These are phyloP conservation scores for Opeltia flavorubescens DNA, from an alignment of 495 filamentous ascomycete species.

Conservation along the genomic window DNA sequence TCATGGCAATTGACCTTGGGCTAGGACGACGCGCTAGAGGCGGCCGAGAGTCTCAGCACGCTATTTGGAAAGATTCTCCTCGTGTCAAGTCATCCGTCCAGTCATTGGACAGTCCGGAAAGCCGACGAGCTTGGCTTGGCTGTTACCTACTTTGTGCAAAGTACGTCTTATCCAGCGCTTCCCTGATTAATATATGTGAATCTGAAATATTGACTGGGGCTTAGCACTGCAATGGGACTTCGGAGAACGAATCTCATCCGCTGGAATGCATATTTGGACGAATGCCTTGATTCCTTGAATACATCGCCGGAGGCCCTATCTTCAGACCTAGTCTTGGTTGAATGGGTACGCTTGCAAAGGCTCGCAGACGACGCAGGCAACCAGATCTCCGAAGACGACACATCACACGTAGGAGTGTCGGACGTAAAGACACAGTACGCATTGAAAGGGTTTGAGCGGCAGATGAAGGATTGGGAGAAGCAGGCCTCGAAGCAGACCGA, in stretches of 20 bases:
- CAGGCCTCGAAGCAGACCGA: conserved; percentile 34
- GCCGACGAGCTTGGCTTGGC: conserved; percentile 61
- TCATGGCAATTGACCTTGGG: conserved; percentile 80
- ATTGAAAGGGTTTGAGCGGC: conserved; percentile 59
- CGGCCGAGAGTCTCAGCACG: conserved; percentile 18
- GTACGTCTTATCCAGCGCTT: conserved; percentile 20
- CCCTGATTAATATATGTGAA: neutral
- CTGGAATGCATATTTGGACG: conserved; percentile 74
- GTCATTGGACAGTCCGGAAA: conserved; percentile 55
- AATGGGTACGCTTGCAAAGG: conserved; percentile 62
- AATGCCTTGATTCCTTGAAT: conserved; percentile 64
- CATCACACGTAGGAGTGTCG: conserved; percentile 48
- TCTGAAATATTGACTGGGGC: conserved; percentile 44
- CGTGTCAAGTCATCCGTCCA: conserved; percentile 30
- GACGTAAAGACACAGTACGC: conserved; percentile 63
- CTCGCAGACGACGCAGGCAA: conserved; percentile 70
- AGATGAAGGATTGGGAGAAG: conserved; percentile 54
- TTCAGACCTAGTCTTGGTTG: conserved; percentile 58
- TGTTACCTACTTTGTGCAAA: conserved; percentile 64
- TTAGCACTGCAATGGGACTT: conserved; percentile 61
- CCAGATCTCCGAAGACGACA: conserved; percentile 66
- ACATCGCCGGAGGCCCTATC: conserved; percentile 53
- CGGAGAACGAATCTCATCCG: conserved; percentile 70
- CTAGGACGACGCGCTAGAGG: conserved; percentile 38
- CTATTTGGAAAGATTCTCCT: conserved; percentile 21